Evolutionary conservation across 2,329 filamentous ascomycete species (phyloP), one percentile per base, ranked within the genome.

Genomic region (Paraconiothyrium brasiliense): DNA sequence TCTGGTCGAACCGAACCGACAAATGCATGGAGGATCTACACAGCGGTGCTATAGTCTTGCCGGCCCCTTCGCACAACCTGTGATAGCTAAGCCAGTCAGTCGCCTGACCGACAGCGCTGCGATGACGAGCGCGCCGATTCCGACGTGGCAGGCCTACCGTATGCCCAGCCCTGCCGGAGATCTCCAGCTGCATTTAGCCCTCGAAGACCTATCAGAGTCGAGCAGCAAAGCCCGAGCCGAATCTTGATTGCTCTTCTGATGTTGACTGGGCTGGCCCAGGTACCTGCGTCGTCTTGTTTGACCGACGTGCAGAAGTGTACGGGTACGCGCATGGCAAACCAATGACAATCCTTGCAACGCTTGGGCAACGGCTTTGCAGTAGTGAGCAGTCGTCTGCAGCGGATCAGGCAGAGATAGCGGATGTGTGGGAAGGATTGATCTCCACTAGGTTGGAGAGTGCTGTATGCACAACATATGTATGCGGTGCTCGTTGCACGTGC

Each of bases 201-300:
- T 55, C 54, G 54, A 50, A 10, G 51, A 54, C 64, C 65, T 70
- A 70, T 68, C 55, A 59, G 50, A 14, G 54, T 39, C 47, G 37
- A 62, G 27, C 48, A 63, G 44, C 32, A 55, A 59, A 50, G 57
- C 54, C 52, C 30, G 63, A 55, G 58, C 37, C 20, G 55, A 58
- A 58, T 51, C 47, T 56, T 65, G 69, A 67, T 71, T 74, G 72
- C 67, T 72, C 54, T 61, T 67, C 60, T 66, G 49, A 68, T 68
- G 57, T 67, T 70, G 70, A 62, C 61, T 73, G 72, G 70, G 72
- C 62, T 75, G 74, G 71, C 69, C 43, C 39, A 63, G 62, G 59
- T 54, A 54, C 56, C 61, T 63, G 59, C 64, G 60, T 69, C 63
- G 60, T 63, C 67, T 63, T 70, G 68, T 72, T 76, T 74, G 74